Base-by-base conservation (phyloP, 1,284 basidiomycete genomes). In the Erythrobasidium hasegawianum region DNA sequence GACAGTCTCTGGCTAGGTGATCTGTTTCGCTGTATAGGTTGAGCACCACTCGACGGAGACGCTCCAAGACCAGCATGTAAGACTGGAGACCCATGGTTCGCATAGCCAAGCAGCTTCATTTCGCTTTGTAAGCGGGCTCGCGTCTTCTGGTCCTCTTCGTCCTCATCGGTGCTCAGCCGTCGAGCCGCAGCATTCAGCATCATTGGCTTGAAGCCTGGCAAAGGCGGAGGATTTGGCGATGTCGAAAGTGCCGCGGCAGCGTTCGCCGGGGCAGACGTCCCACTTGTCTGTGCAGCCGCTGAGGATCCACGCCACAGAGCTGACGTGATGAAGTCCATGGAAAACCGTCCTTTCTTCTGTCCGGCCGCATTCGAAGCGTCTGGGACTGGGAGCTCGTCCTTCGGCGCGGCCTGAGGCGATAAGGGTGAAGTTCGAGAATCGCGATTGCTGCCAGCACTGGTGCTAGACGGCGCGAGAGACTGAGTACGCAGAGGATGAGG, bases 61-160 rank as follows among this genome's bases (percentile, higher is more conserved):
- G 64, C 45, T 33, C 64, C 57, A 5, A 38, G 26, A 22, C 26
- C 20, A 3, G 55, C 49, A 9, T 69, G 59, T 5, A 68, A 45
- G 18, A 64, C 68, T 14, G 65, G 40, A 18, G 61, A 59, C 20
- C 65, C 39, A 9, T 61, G 49, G 9, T 67, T 43, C 24, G 71
- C 66, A 0, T 69, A 38, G 38, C n/a, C 69, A 16, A 59, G 58
- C 20, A 62, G 57, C 11, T 62, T 57, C 65, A 72, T 68, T 45
- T 71, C 65, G 39, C 29, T 22, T 10, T 64, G 56, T 20, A 72
- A 56, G 20, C 39, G 26, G 7, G 62, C 62, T n/a, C 72, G 8
- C 67, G 59, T 54, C 66, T 68, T 20, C 1, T 58, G 55, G 49
- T 74, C 73, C 43, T 74, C 73, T 29, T 74, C 73, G 56, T 74